Conservation (phyloP, 2,329 filamentous ascomycete species). For the Cylindrodendrum hubeiense region DNA sequence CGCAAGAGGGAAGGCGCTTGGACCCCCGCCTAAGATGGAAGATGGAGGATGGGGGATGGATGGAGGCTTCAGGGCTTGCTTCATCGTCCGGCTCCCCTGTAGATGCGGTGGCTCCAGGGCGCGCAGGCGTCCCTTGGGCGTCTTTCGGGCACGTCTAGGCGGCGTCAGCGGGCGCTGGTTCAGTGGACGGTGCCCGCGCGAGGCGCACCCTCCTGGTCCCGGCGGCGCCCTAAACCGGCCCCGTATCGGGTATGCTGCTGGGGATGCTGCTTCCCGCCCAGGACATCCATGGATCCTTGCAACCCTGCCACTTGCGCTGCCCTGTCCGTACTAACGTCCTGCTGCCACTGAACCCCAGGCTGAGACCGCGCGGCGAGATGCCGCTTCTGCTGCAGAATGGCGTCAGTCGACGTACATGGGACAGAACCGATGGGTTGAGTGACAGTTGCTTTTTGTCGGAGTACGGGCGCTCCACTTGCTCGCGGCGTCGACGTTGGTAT, state of each 20-base stretch:
- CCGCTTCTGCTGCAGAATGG: conserved; percentile 25
- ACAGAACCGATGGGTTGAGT: conserved; percentile 5
- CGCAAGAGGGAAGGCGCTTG: conserved; percentile 23
- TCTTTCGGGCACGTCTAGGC: not conserved
- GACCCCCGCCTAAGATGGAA: conserved; percentile 15
- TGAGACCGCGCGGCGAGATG: conserved; percentile 2
- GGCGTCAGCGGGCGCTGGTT: conserved; percentile 11
- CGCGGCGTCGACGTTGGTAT: not conserved
- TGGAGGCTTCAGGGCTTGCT: no score
- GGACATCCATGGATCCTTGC: not conserved
- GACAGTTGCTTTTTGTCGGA: conserved; percentile 10
- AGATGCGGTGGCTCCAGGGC: conserved; percentile 1
- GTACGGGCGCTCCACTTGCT: not conserved
- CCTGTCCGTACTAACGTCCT: not conserved
- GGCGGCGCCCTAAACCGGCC: conserved; percentile 11
- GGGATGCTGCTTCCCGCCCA: conserved; percentile 16
- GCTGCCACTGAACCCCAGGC: conserved; percentile 1
- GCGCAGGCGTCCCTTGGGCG: not conserved
- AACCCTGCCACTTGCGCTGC: not conserved
- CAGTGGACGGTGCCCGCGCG: conserved; percentile 21
- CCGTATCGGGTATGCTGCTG: conserved; percentile 27
- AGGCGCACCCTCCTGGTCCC: conserved; percentile 21
- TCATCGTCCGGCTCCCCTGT: no score
- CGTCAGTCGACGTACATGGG: conserved; percentile 25
- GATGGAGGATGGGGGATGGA: no score